Percentiles rank a stretch among this genome's conserved stretches.
phyloP scores from a whole-genome alignment of 768 basidiomycete genomes.

The Russula virescens region DNA sequence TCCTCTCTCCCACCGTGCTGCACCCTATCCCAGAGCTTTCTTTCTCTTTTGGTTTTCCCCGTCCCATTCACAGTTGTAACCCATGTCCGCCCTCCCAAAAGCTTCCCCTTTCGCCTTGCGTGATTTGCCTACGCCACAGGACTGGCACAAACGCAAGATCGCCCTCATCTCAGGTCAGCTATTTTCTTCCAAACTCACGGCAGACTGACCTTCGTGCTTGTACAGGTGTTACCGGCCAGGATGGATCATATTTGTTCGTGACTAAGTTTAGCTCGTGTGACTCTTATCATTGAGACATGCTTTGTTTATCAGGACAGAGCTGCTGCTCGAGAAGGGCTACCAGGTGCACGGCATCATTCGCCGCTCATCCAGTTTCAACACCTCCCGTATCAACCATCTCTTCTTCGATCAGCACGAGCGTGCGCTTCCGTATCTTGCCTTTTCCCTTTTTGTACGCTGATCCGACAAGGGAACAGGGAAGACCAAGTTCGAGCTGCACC shows the following conservation, averaged over 20 bases:
- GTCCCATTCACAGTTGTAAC: background rate
- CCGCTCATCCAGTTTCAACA: slow-evolving; percentile 97
- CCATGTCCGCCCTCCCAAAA: slow-evolving; percentile 38
- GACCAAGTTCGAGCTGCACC: slow-evolving; percentile 77
- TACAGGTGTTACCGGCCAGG: slow-evolving; percentile 91
- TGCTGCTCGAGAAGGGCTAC: slow-evolving; percentile 82
- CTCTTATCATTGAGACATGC: slow-evolving; percentile 2
- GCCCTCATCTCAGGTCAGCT: slow-evolving; percentile 80
- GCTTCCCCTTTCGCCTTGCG: slow-evolving; percentile 35
- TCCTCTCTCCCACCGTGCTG: background rate
- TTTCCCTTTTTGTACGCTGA: slow-evolving; percentile 1
- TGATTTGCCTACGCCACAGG: slow-evolving; percentile 64
- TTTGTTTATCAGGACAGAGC: slow-evolving; percentile 57
- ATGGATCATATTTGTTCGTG: slow-evolving; percentile 89
- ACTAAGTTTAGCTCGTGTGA: slow-evolving; percentile 15
- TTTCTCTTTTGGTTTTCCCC: background rate
- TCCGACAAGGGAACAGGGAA: slow-evolving; percentile 41
- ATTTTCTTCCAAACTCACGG: slow-evolving; percentile 6
- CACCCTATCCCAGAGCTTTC: background rate
- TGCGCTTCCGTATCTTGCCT: slow-evolving; percentile 34
- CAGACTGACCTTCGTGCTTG: slow-evolving; percentile 18
- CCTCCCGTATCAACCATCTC: slow-evolving; percentile 87
- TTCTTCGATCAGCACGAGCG: slow-evolving; percentile 92
- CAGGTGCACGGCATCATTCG: slow-evolving; percentile 94
- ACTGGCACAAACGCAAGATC: slow-evolving; percentile 87